Base-by-base conservation (phyloP, 495 filamentous ascomycete species). In the Neurospora sp. region DNA sequence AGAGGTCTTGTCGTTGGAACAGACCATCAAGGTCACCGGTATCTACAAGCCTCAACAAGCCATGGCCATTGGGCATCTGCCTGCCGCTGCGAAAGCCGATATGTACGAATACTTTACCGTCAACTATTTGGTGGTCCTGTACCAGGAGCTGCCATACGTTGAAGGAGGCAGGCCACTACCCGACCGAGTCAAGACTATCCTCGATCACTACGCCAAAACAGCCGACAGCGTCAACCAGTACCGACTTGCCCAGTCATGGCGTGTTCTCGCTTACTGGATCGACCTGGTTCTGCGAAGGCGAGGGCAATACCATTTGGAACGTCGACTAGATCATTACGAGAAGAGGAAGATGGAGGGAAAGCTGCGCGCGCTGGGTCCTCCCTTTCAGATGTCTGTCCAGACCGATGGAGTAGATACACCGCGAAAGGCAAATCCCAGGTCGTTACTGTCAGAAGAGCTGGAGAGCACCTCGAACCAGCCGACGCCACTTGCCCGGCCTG, bases 381-480 rank as follows among this genome's bases (percentile, higher is more conserved):
- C 70, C 1, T 72, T 76, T 14, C 76, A 73, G 1, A 42, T 70
- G 20, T 70, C 75, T 3, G 31, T 74, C 8, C 42, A 20, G 4
- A 31, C 61, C 4, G 79, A 77, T 35, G 82, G 79, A 0, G 81
- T 82, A 74, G 80, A 76, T 37, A 84, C 80, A 11, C 83, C 80
- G 12, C 81, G 80, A 38, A 83, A 82, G 73, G 31, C 79, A 39
- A 61, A 78, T 5, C 76, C 75, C 27, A 80, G 77, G 71, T 84
- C 83, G 2, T 75, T 84, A 1, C 80, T 85, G 0, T 73, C 82
- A 0, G 84, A 86, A 44, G 90, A 92, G 71, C 80, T 86, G 16
- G 91, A 93, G 69, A 92, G 88, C 79, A 90, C 89, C 46, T 96
- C 93, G 1, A 93, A 91, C 72, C 87, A 93, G 77, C 87, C 91